A percentile compares a stretch with the other conserved stretches of the same genome.
Evolutionary conservation across 1,139 yeast species (phyloP).

Genomic region (Scheffersomyces segobiensis): DNA sequence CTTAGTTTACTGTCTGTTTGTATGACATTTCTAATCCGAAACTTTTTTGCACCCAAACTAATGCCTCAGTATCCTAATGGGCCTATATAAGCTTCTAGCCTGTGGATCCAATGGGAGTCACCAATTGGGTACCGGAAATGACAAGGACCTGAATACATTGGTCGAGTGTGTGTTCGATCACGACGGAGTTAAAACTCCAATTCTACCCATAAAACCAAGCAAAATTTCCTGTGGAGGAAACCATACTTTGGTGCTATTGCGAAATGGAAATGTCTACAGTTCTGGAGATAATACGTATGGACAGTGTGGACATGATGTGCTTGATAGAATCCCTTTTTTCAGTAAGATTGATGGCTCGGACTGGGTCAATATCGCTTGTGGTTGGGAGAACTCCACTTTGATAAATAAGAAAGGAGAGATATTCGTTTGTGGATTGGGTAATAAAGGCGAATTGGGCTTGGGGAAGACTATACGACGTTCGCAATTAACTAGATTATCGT

Average conservation of each 20-base stretch:
- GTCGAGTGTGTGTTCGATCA: conserved; percentile 22
- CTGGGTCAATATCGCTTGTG: conserved; percentile 57
- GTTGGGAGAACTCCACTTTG: conserved; percentile 77
- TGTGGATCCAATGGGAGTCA: conserved; percentile 86
- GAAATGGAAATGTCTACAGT: conserved; percentile 53
- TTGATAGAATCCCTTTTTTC: conserved; percentile 15
- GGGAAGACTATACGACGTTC: conserved; percentile 30
- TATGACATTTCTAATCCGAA: background rate
- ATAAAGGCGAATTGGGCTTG: conserved; percentile 74
- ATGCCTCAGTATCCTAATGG: conserved; percentile 12
- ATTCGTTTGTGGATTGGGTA: conserved; percentile 61
- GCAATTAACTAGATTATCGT: conserved; percentile 2
- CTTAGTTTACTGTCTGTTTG: background rate
- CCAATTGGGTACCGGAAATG: conserved; percentile 69
- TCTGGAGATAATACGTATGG: conserved; percentile 61
- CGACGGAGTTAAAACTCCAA: conserved; percentile 7
- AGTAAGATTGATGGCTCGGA: conserved; percentile 24
- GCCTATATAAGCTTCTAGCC: conserved; percentile 34
- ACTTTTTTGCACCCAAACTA: background rate
- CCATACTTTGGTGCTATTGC: conserved; percentile 66
- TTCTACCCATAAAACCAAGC: conserved; percentile 21
- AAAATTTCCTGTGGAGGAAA: conserved; percentile 80
- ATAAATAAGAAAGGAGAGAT: conserved; percentile 43
- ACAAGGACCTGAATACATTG: conserved; percentile 50
- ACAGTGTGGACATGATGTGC: conserved; percentile 48